These are phyloP conservation scores for Amanita exitialis DNA, from an alignment of 768 basidiomycete species.

Conservation along the genomic window DNA sequence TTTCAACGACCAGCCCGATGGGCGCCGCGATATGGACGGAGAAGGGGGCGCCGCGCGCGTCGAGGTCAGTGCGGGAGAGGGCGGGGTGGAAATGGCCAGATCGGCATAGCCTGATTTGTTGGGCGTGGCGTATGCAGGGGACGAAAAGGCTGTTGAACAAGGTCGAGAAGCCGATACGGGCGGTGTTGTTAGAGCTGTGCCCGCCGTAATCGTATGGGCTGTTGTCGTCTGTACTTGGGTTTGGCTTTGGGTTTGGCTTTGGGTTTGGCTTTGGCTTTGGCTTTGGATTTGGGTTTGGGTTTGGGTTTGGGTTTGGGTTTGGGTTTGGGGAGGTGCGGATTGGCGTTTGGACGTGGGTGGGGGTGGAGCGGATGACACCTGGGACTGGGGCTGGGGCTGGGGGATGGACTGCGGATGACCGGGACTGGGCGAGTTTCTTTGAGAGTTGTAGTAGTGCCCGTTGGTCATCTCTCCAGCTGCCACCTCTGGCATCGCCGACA, in stretches of 20 bases:
- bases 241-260: background rate
- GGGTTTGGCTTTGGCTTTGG: background rate
- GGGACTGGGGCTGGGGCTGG: too few relatives aligned
- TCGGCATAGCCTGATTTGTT: too few relatives aligned
- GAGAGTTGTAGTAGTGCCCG: background rate
- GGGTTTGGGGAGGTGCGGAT: background rate
- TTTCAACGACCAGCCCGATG: background rate
- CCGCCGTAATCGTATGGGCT: background rate
- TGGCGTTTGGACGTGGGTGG: background rate
- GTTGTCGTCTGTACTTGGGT: too few relatives aligned
- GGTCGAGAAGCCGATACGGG: background rate
- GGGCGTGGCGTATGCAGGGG: too few relatives aligned
- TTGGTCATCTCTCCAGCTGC: background rate
- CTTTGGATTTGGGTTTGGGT: background rate
- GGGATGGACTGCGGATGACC: background rate
- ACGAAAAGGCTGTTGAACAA: too few relatives aligned
- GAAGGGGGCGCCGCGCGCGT: background rate
- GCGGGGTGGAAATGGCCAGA: background rate
- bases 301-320: background rate
- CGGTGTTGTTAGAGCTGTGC: background rate
- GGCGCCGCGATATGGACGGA: background rate
- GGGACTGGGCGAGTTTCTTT: background rate
- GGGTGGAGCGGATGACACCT: background rate
- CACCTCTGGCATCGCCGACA: constrained; percentile 35
- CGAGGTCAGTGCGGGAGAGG: background rate